A percentile compares a stretch with the other conserved stretches of the same genome.
phyloP scores from a whole-genome alignment of 257 asterid genomes.

The Echites panduratus region DNA sequence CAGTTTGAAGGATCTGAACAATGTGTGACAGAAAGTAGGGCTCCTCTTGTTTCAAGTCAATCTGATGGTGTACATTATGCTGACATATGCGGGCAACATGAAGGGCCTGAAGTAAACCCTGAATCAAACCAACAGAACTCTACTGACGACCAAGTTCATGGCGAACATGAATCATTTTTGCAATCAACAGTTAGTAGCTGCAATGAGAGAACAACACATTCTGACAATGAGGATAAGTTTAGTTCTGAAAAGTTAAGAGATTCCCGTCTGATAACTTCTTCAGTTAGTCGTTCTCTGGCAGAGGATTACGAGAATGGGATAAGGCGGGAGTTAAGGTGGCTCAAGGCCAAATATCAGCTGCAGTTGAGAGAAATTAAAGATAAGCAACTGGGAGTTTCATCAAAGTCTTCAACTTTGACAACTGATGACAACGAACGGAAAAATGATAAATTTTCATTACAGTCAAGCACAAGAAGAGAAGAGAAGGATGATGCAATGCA shows the following conservation, averaged over 20 bases:
- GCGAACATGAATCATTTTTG: slow-evolving; percentile 11
- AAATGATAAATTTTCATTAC: slow-evolving; percentile 5
- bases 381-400: slow-evolving; percentile 30
- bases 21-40: slow-evolving; percentile 29
- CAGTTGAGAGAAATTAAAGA: slow-evolving; percentile 49
- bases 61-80: slow-evolving; percentile 30
- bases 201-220: slow-evolving; percentile 10
- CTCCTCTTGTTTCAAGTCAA: slow-evolving; percentile 33
- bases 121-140: background rate
- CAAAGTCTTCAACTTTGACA: slow-evolving; percentile 18
- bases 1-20: slow-evolving; percentile 54
- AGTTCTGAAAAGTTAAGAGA: slow-evolving; percentile 13
- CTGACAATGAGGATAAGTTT: slow-evolving; percentile 8
- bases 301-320: slow-evolving; percentile 40
- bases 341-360: slow-evolving; percentile 57
- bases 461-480: slow-evolving; percentile 5
- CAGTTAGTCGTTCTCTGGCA: slow-evolving; percentile 16
- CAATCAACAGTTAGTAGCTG: slow-evolving; percentile 16
- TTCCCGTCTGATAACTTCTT: slow-evolving; percentile 19
- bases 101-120: slow-evolving; percentile 25
- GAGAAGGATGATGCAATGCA: slow-evolving; percentile 17
- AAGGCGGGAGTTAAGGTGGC: slow-evolving; percentile 54
- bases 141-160: slow-evolving; percentile 11
- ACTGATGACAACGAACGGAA: slow-evolving; percentile 16
- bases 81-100: slow-evolving; percentile 34